These are phyloP conservation scores for Arachis stenosperma DNA, from an alignment of 306 rosid species.

Conservation along the genomic window DNA sequence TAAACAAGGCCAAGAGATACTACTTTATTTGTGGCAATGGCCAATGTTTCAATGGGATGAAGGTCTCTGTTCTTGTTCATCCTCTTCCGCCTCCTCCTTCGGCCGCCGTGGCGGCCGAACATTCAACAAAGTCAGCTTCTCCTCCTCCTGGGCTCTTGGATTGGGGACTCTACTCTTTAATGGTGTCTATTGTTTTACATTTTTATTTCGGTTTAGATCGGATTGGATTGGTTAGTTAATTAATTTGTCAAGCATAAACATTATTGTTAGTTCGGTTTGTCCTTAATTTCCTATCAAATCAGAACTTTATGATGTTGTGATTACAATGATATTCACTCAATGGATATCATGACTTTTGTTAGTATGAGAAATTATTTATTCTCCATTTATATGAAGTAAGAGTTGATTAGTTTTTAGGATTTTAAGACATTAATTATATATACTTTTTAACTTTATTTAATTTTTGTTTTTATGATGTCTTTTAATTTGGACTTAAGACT, in stretches of 20 bases:
- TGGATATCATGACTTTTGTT: no score
- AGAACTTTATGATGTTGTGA: no score
- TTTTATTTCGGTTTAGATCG: conserved; percentile 41
- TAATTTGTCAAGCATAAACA: not conserved
- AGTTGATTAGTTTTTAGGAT: no score
- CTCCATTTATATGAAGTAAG: no score
- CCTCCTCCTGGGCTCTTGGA: conserved; percentile 24
- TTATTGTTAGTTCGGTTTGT: no score
- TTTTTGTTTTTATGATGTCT: no score
- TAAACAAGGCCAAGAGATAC: conserved; percentile 62
- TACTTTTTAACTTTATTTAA: no score
- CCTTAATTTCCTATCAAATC: no score
- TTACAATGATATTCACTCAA: no score
- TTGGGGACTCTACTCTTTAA: conserved; percentile 31
- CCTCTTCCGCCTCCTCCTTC: conserved; percentile 63
- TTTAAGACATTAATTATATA: no score
- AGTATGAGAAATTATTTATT: no score
- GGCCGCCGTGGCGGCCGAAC: conserved; percentile 13
- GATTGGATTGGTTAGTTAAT: conserved; percentile 45
- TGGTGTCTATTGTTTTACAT: conserved; percentile 30
- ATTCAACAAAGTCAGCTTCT: conserved; percentile 32
- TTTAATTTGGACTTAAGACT: no score
- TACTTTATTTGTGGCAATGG: conserved; percentile 91
- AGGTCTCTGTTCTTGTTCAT: conserved; percentile 73
- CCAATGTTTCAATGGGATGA: conserved; percentile 86